Evolutionary conservation across 805 yeast species (phyloP).

Genomic region (Saccharomycopsis vini): DNA sequence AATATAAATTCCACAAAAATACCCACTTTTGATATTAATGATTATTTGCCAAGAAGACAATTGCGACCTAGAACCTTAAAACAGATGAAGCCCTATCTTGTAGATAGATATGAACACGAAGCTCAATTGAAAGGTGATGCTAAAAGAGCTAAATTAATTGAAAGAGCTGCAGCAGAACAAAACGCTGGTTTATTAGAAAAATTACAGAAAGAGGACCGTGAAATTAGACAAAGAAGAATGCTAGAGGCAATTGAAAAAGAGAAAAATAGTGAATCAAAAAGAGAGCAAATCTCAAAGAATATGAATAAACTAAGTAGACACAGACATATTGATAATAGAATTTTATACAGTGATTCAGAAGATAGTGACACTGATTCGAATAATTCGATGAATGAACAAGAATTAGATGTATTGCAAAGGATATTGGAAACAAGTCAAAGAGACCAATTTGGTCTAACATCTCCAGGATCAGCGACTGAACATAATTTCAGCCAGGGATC

Average conservation of each 20-base stretch:
- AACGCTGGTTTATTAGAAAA: conserved; percentile 13
- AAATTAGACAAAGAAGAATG: conserved; percentile 13
- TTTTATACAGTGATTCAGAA: neutral
- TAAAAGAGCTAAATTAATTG: conserved; percentile 14
- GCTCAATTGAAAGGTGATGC: conserved; percentile 18
- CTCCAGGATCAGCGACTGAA: too few relatives aligned
- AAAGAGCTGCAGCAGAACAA: conserved; percentile 17
- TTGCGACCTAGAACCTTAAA: conserved; percentile 17
- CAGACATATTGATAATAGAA: conserved; percentile 8
- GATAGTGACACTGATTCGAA: neutral
- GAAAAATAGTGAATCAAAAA: conserved; percentile 1
- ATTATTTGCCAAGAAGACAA: conserved; percentile 10
- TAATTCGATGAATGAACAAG: neutral
- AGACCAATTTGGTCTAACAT: too few relatives aligned
- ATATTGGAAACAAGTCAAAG: too few relatives aligned
- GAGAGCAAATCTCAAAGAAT: neutral
- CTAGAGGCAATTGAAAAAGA: conserved; percentile 9
- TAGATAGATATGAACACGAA: conserved; percentile 16
- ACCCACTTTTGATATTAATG: neutral
- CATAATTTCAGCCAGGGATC: too few relatives aligned
- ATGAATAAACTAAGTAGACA: conserved; percentile 1
- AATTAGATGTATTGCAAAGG: too few relatives aligned
- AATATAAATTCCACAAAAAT: neutral
- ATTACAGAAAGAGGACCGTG: conserved; percentile 15
- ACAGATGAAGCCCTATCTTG: conserved; percentile 19